Percentiles rank a stretch among this genome's conserved stretches.
These are phyloP conservation scores for Melastoma candidum DNA, from an alignment of 441 rosid species.

Conservation along the genomic window DNA sequence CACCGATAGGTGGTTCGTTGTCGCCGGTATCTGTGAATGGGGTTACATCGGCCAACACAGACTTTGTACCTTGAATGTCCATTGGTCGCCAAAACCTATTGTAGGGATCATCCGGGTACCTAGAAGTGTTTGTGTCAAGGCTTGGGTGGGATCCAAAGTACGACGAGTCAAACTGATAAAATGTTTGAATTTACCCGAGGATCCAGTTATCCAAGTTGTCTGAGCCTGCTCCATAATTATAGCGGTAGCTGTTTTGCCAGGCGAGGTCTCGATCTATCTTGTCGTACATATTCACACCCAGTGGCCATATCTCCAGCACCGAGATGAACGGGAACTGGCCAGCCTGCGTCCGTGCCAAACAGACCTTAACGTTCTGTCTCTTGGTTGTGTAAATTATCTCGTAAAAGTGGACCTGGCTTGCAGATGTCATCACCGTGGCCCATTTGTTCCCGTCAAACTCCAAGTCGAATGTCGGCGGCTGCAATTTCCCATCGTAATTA, in stretches of 20 bases:
- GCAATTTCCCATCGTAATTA: constrained; percentile 17
- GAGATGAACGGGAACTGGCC: constrained; percentile 23
- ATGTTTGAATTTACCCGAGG: not conserved
- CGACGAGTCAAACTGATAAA: no score
- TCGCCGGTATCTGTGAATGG: no score
- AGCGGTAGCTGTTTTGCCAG: constrained; percentile 5
- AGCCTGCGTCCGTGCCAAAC: constrained; percentile 7
- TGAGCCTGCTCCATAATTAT: constrained; percentile 13
- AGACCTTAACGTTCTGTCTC: constrained; percentile 1
- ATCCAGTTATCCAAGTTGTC: constrained; percentile 6
- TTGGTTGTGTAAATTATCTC: constrained; percentile 10
- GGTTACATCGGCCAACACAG: not conserved
- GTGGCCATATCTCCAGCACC: constrained; percentile 10
- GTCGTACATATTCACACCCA: not conserved
- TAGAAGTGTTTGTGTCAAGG: not conserved
- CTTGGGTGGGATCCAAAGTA: no score
- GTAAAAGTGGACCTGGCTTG: constrained; percentile 3
- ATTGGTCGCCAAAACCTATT: constrained; percentile 2
- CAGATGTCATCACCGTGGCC: constrained; percentile 14
- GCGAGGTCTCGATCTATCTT: constrained; percentile 11
- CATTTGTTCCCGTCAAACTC: constrained; percentile 20
- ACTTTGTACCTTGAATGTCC: not conserved
- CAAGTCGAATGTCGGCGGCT: constrained; percentile 18
- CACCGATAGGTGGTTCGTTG: no score
- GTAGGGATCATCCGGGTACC: constrained; percentile 1